phyloP scores from a whole-genome alignment of 768 basidiomycete species.

The Auriscalpium vulgare region DNA sequence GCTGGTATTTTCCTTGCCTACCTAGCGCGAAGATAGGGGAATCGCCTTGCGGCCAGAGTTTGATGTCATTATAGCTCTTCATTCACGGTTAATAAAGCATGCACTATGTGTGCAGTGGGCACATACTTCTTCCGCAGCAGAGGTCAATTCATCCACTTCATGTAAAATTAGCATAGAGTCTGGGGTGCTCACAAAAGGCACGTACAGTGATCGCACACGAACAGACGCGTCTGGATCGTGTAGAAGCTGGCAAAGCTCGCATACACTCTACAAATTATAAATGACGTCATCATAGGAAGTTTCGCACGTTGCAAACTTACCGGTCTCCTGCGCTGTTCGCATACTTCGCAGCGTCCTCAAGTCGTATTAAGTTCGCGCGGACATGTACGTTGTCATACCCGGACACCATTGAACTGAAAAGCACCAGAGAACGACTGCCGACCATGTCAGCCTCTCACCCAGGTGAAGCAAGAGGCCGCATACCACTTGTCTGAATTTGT shows the following conservation, averaged over 20 bases:
- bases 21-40: slow-evolving; percentile 46
- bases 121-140: slow-evolving; percentile 54
- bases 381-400: slow-evolving; percentile 62
- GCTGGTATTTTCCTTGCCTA: slow-evolving; percentile 17
- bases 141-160: slow-evolving; percentile 49
- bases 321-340: slow-evolving; percentile 62
- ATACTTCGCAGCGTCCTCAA: slow-evolving; percentile 57
- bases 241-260: slow-evolving; percentile 55
- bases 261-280: slow-evolving; percentile 38
- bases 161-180: background rate
- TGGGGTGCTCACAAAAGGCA: background rate
- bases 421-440: slow-evolving; percentile 48
- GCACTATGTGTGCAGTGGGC: background rate
- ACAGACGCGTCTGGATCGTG: slow-evolving; percentile 43
- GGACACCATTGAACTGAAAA: slow-evolving; percentile 56
- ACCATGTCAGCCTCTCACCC: slow-evolving; percentile 2
- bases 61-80: slow-evolving; percentile 50
- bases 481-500: slow-evolving; percentile 63
- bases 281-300: background rate
- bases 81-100: background rate
- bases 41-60: slow-evolving; percentile 47
- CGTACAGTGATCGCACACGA: slow-evolving; percentile 56
- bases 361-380: slow-evolving; percentile 48
- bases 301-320: slow-evolving; percentile 24
- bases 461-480: slow-evolving; percentile 5